phyloP scores from a whole-genome alignment of 1,284 basidiomycete species.

The Sporisorium exsertum region DNA sequence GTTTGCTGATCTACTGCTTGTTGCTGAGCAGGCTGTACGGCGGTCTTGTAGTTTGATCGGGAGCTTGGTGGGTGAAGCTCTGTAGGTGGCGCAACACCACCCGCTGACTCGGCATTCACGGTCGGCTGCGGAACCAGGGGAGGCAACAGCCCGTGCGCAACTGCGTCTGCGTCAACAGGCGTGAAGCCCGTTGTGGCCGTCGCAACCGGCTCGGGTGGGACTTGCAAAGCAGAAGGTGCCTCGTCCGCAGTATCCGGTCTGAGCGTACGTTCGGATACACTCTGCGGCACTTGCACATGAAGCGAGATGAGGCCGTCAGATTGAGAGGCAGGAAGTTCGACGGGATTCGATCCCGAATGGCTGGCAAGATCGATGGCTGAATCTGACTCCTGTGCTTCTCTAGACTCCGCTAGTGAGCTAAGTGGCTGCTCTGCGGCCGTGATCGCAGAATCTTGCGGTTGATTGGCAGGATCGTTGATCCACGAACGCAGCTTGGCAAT shows the following conservation, averaged over 20 bases:
- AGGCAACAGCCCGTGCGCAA: slow-evolving; percentile 21
- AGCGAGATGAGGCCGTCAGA: slow-evolving; percentile 40
- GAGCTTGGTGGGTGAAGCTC: background rate
- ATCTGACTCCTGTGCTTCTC: background rate
- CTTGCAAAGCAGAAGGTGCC: background rate
- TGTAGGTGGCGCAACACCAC: background rate
- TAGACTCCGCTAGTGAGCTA: background rate
- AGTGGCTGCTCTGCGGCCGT: background rate
- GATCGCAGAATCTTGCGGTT: background rate
- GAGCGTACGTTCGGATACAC: slow-evolving; percentile 8
- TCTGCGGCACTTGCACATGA: slow-evolving; percentile 33
- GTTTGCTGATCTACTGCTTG: background rate
- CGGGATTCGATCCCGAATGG: background rate
- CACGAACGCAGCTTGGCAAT: slow-evolving; percentile 57
- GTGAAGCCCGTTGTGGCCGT: background rate
- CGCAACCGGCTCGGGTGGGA: background rate
- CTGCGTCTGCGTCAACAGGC: background rate
- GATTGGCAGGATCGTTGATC: slow-evolving; percentile 48
- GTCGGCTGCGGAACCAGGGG: slow-evolving; percentile 24
- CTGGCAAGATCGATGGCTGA: background rate
- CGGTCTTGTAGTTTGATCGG: no score
- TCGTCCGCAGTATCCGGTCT: background rate
- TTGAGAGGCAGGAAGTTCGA: slow-evolving; percentile 6
- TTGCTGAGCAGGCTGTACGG: background rate
- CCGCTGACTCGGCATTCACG: background rate